Evolutionary conservation across 1,284 basidiomycete species (phyloP), one percentile per base, ranked within the genome.

Genomic region (Porphyrellus sp.): DNA sequence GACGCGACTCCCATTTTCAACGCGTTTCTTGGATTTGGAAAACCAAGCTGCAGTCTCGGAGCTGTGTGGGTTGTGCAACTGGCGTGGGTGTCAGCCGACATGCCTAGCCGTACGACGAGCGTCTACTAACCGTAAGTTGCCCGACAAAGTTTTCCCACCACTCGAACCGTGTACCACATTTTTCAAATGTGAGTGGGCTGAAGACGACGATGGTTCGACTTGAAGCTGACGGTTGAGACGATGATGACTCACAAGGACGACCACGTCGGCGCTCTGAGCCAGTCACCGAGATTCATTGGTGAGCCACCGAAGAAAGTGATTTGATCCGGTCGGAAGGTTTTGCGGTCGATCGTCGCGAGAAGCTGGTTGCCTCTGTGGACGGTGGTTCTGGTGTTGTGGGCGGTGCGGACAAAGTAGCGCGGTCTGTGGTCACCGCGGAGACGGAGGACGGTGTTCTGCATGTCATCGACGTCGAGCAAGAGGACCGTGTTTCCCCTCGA

Each of bases 381-480:
- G 23, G 38, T 39, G 3, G 20, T 21, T 3, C 12, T 38, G 11
- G 37, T 12, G 20, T 38, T 21, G 12, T 15, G 18, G n/a, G n/a
- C n/a, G n/a, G 49, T 38, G 7, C 46, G 23, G 28, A 48, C 41
- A 12, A 37, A 5, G 34, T 52, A 48, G 16, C 40, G 35, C 18
- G 18, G 44, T 6, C 30, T 30, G 13, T 8, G 5, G 9, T 30
- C 40, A n/a, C 13, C 27, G 24, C 16, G 28, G 15, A 53, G 35
- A 35, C 31, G 31, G 24, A 37, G 40, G 1, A 25, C 16, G 1
- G 46, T 45, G 20, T 40, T 45, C 31, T 53, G 44, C 45, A 48
- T 51, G 30, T 54, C 51, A 9, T 54, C 53, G 7, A 28, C n/a
- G 41, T 48, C 40, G 40, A 52, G 45, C 3, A 28, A 21, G 2